These are phyloP conservation scores for Ehretia macrophylla DNA, from an alignment of 257 asterid genomes.

Conservation along the genomic window DNA sequence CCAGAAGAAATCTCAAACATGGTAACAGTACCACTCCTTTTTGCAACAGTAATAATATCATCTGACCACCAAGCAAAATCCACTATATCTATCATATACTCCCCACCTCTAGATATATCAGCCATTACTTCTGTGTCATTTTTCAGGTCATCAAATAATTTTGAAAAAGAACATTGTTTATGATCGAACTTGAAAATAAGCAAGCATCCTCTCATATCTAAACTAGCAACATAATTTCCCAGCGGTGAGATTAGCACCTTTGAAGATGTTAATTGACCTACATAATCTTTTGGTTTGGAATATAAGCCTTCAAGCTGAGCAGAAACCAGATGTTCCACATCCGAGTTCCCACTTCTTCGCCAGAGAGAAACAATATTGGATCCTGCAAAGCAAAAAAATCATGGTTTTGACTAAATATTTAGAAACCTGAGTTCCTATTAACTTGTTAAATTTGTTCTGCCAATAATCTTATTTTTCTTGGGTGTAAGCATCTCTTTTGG, in stretches of 20 bases:
- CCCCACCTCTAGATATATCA: slow-evolving; percentile 32
- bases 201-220: slow-evolving; percentile 70
- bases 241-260: slow-evolving; percentile 74
- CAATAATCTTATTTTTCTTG: too few species aligned
- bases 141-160: slow-evolving; percentile 32
- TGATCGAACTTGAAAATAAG: slow-evolving; percentile 59
- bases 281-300: slow-evolving; percentile 35
- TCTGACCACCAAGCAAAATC: slow-evolving; percentile 98
- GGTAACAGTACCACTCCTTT: slow-evolving; percentile 51
- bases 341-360: slow-evolving; percentile 45
- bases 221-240: slow-evolving; percentile 63
- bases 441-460: too few species aligned
- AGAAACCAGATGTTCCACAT: slow-evolving; percentile 48
- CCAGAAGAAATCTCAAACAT: slow-evolving; percentile 55
- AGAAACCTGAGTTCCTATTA: too few species aligned
- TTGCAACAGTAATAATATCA: slow-evolving; percentile 54
- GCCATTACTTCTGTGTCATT: slow-evolving; percentile 21
- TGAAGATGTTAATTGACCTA: slow-evolving; percentile 49
- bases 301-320: slow-evolving; percentile 62
- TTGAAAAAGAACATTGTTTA: slow-evolving; percentile 43
- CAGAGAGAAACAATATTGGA: slow-evolving; percentile 59
- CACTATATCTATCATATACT: slow-evolving; percentile 36
- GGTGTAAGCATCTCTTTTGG: too few species aligned
- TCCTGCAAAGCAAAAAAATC: slow-evolving; percentile 41
- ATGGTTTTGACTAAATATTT: slow-evolving; percentile 6